Base-by-base conservation (phyloP, 2,329 filamentous ascomycete genomes). In the Didymosphaeria variabile region DNA sequence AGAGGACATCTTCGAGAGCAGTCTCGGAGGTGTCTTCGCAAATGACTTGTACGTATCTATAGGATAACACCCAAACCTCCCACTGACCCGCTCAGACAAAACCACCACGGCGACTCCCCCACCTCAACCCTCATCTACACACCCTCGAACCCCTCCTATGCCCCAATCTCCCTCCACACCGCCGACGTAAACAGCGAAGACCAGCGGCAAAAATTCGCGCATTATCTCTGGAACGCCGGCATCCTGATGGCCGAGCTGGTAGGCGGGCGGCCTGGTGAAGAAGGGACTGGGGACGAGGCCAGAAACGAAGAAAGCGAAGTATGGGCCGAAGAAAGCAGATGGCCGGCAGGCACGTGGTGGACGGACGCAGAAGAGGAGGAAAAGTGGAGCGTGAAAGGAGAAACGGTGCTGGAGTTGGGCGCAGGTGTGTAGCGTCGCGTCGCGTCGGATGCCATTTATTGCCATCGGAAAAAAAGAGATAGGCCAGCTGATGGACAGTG, bases 201-300 rank as follows among this genome's bases (percentile, higher is more conserved):
- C 32, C 85, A 88, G 67, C 79, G 88, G 53, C 75, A 78, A 21
- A 83, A 92, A 47, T 92, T 91, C 72, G 87, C 88, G 63, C 90
- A 93, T 72, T 91, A 89, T 74, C 78, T 92, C 29, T 93, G 90
- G 90, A 93, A 93, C 77, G 83, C 89, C 7, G 80, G 81, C 0
- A 70, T 84, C 31, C 70, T 82, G 65, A 75, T 82, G 76, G 81
- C 74, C 5, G 81, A 83, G 67, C 60, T 82, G 45, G 71, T 83
- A 32, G 78, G 75, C 5, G 78, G 78, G 40, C 61, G 61, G 36
- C 21, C 49, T 6, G 62, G n/a, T n/a, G n/a, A n/a, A n/a, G n/a
- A n/a, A n/a, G n/a, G n/a, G n/a, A n/a, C 23, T 17, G 61, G 64
- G 5, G 60, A 65, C 44, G 61, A 67, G n/a, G n/a, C n/a, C n/a